phyloP scores from a whole-genome alignment of 192 early-diverging fungal species.

The Funneliformis geosporum region DNA sequence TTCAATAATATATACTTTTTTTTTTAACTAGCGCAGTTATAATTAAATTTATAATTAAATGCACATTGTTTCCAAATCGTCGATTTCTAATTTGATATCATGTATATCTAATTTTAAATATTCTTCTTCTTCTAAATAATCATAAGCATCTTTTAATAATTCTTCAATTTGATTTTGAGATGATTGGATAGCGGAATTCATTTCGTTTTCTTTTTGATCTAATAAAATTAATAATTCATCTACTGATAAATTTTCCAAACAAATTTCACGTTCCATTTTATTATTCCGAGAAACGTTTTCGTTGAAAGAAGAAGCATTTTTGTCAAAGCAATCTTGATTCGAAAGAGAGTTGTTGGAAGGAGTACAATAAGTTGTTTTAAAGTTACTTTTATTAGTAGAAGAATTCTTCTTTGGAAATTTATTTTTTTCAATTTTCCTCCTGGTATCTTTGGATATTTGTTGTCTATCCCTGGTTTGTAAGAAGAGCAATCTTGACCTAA shows the following conservation, averaged over 20 bases:
- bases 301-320: too few species aligned
- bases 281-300: too few species aligned
- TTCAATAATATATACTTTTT: too few species aligned
- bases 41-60: not conserved
- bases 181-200: not conserved
- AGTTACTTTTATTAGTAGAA: too few species aligned
- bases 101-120: not conserved
- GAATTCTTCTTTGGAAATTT: not conserved
- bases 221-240: not conserved
- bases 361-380: too few species aligned
- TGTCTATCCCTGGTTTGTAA: not conserved
- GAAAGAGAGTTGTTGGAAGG: too few species aligned
- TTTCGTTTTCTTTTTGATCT: not conserved
- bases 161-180: not conserved
- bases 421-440: not conserved
- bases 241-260: not conserved
- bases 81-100: not conserved
- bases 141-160: not conserved
- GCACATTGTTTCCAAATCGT: not conserved
- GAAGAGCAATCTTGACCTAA: not conserved
- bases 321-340: too few species aligned
- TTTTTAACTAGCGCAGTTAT: not conserved
- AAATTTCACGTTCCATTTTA: not conserved
- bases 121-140: not conserved
- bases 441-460: not conserved